Evolutionary conservation across 129 eudicot species (phyloP), one percentile per base, ranked within the genome.

Genomic region (Helianthus tuberosus): DNA sequence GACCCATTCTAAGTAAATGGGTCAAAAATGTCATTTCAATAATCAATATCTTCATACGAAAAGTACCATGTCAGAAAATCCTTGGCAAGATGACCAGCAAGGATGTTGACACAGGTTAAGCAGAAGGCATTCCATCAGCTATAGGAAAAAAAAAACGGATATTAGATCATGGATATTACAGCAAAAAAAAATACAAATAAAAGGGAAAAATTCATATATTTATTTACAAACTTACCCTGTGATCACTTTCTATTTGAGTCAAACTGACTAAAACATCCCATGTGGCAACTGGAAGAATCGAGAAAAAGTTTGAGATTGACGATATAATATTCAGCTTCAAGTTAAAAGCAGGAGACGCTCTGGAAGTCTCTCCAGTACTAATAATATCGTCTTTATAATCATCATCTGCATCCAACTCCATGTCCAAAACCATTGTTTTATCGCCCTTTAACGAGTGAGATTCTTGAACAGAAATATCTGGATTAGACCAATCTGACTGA

Each of bases 251-350:
- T 70, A 64, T 84, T 49, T 43, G 86, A 66, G 82, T 55, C 20
- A 91, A 80, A 58, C 79, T 77, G 67, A 87, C 89, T 83, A 95
- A 78, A 74, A 79, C 80, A 73, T 91, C 94, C 97, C 99, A 95
- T 50, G 99, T 82, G 81, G 82, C 77, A 41, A 51, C 74, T 35
- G 99, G 99, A 66, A 84, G 82, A 71, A 91, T 89, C 6, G 85
- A 35, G 69, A 95, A 95, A 81, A 89, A 89, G 71, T 79, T 64
- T 49, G 97, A 78, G 55, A 91, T 82, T 69, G 87, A 68, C 35
- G 88, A 80, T 64, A 90, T 44, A 48, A 89, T 43, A 46, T 82
- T 81, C 82, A 91, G 64, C 82, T 89, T 95, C 74, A 75, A 73
- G 67, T 78, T 86, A 14, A 69, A 83, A 61, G 70, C 49, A 66